These are phyloP conservation scores for Termitomyces sp. DNA, from an alignment of 768 basidiomycete species.

Conservation along the genomic window DNA sequence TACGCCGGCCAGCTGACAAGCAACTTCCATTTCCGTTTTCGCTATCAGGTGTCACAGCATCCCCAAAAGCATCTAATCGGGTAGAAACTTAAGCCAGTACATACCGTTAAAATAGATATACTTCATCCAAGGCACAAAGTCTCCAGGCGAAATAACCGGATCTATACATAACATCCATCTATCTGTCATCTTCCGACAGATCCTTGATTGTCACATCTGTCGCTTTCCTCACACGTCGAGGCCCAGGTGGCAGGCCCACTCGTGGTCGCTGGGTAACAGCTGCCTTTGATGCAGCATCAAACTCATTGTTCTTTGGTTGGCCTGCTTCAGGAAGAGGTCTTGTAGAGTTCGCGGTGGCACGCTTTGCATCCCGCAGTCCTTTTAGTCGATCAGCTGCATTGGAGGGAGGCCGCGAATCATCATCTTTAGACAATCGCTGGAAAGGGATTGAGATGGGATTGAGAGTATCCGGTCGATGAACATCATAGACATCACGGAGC, in stretches of 20 bases:
- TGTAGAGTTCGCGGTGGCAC: conserved; percentile 17
- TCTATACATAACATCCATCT: too few species aligned
- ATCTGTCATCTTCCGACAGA: conserved; percentile 14
- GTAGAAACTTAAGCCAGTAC: not conserved
- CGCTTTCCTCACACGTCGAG: conserved; percentile 16
- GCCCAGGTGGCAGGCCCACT: conserved; percentile 32
- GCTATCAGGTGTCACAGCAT: not conserved
- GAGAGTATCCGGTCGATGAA: conserved; percentile 22
- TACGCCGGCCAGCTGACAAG: not conserved
- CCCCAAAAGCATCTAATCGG: not conserved
- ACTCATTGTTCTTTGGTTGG: not conserved
- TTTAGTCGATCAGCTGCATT: conserved; percentile 44
- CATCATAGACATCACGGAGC: conserved; percentile 35
- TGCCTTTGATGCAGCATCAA: conserved; percentile 6
- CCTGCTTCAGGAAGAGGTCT: not conserved
- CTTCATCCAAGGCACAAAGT: not conserved
- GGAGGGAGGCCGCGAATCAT: conserved; percentile 22
- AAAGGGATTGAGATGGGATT: not conserved
- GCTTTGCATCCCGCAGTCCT: conserved; percentile 48
- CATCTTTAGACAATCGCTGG: conserved; percentile 1
- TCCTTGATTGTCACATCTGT: conserved; percentile 14
- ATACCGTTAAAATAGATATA: too few species aligned
- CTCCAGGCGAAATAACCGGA: not conserved
- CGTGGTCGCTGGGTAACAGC: conserved; percentile 16
- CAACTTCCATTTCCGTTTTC: not conserved